Percentiles rank a stretch among this genome's conserved stretches.
Conservation (phyloP, 768 basidiomycete species). For the Auricularia cornea region DNA sequence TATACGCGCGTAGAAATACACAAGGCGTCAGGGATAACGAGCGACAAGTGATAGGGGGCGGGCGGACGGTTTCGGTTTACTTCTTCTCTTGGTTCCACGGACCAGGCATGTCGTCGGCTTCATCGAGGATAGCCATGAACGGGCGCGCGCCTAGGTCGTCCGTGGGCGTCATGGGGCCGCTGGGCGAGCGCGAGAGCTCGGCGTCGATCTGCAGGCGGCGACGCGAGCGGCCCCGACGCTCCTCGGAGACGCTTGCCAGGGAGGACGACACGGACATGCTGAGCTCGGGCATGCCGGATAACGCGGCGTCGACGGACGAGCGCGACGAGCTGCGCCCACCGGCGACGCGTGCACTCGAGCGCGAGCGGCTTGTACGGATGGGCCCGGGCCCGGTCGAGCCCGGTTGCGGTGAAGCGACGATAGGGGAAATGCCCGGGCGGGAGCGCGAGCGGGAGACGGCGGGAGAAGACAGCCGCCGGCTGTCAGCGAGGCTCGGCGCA, state of each 20-base stretch:
- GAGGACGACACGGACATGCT: neutral
- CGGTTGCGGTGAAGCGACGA: too few species aligned
- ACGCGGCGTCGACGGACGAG: neutral
- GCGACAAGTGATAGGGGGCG: too few species aligned
- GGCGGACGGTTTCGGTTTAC: too few species aligned
- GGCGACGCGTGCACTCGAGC: neutral
- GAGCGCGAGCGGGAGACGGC: neutral
- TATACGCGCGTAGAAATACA: too few species aligned
- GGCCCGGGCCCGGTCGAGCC: neutral
- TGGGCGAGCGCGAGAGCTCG: neutral
- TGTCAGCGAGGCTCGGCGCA: neutral
- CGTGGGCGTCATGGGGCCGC: neutral
- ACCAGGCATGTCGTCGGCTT: too few species aligned
- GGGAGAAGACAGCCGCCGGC: neutral
- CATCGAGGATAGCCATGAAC: neutral
- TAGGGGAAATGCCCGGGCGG: neutral
- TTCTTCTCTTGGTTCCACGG: too few species aligned
- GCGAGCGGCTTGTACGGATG: neutral
- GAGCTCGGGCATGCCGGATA: neutral
- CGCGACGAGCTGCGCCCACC: neutral
- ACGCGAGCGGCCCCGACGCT: neutral
- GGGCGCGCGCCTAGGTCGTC: neutral
- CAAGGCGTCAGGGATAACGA: too few species aligned
- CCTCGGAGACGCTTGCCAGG: neutral
- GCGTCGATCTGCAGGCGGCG: neutral